Conservation (phyloP, 2,329 filamentous ascomycete genomes). For the Talaromyces sp. region DNA sequence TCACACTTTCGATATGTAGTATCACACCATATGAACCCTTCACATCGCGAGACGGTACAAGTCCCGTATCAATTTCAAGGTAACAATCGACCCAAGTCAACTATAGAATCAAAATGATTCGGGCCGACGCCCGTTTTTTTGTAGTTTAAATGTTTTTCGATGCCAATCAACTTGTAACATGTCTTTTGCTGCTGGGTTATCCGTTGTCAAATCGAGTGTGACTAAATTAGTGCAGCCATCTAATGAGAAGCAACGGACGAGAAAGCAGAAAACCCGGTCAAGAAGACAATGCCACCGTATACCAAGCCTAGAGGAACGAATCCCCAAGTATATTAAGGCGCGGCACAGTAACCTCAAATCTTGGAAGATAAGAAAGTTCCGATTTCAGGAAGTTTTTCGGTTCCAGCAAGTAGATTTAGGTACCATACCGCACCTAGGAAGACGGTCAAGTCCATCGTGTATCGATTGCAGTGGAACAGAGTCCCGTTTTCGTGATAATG, state of each 20-base stretch:
- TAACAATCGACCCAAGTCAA: not conserved
- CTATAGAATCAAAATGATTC: not conserved
- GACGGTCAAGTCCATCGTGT: not conserved
- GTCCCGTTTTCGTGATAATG: constrained; percentile 8
- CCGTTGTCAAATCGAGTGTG: not conserved
- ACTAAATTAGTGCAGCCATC: not conserved
- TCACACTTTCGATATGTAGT: not conserved
- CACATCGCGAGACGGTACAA: not conserved
- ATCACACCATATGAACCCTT: not conserved
- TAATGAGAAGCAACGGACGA: constrained; percentile 2
- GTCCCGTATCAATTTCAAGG: not conserved
- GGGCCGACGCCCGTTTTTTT: not conserved
- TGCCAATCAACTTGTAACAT: not conserved
- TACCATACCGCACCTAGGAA: not conserved
- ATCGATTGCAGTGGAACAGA: constrained; percentile 4
- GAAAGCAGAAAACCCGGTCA: constrained; percentile 1
- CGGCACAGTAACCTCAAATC: constrained; percentile 1
- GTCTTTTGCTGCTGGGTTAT: not conserved
- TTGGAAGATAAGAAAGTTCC: not conserved
- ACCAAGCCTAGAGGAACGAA: constrained; percentile 1
- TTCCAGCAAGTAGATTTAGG: not conserved
- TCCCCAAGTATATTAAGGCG: not conserved
- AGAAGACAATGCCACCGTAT: not conserved
- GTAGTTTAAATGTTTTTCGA: not conserved
- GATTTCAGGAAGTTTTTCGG: constrained; percentile 1